phyloP scores from a whole-genome alignment of 1,284 basidiomycete species.

The Earliella scabrosa region DNA sequence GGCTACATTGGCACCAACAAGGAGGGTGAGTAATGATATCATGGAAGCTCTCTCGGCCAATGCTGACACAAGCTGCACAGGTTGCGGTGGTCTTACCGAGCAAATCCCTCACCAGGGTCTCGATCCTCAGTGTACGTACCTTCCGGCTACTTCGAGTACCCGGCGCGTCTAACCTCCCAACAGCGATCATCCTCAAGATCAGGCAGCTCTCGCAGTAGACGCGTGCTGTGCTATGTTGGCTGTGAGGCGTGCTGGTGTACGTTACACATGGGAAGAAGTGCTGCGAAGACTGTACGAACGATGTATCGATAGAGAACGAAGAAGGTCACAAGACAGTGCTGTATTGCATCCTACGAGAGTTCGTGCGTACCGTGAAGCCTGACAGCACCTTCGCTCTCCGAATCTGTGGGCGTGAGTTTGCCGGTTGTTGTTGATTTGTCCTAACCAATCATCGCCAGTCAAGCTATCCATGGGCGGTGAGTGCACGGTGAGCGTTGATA shows the following conservation, averaged over 20 bases:
- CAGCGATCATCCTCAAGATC: conserved; percentile 73
- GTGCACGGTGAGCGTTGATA: too few species aligned
- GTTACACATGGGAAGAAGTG: conserved; percentile 13
- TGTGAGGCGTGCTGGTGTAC: conserved; percentile 16
- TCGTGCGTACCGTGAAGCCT: too few species aligned
- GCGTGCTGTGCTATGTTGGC: background rate
- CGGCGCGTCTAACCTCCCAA: conserved; percentile 15
- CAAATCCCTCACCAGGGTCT: conserved; percentile 79
- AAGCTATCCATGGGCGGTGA: too few species aligned
- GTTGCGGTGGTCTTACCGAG: conserved; percentile 82
- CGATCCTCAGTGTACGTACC: conserved; percentile 67
- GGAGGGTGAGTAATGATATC: conserved; percentile 51
- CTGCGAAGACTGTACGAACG: conserved; percentile 1
- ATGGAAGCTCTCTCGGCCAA: background rate
- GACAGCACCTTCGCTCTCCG: too few species aligned
- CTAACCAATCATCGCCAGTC: too few species aligned
- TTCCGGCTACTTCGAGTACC: background rate
- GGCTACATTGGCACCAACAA: conserved; percentile 80
- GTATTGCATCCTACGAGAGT: too few species aligned
- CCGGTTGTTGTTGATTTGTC: too few species aligned
- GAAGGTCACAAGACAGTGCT: background rate
- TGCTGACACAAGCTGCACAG: too few species aligned
- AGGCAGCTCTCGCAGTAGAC: conserved; percentile 47
- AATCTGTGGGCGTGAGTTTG: too few species aligned
- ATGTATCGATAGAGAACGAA: background rate